Base-by-base conservation (phyloP, 495 filamentous ascomycete genomes). In the Cladorrhinum samala region DNA sequence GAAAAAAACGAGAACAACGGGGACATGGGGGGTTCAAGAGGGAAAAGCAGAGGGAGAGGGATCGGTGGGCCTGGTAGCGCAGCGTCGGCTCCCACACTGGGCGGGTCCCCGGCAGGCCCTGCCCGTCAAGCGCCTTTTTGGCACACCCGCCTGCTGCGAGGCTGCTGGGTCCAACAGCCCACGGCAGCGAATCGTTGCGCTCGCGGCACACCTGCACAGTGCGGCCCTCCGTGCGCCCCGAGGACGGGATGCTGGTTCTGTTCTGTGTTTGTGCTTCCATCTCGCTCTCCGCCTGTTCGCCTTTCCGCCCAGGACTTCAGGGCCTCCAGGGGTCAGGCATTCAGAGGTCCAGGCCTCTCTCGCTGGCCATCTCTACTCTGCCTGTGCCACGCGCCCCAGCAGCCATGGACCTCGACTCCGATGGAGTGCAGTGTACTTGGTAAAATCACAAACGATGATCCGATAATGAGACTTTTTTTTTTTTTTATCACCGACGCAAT, bases 1-100 rank as follows among this genome's bases (percentile, higher is more conserved):
- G 53, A 47, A 58, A 54, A 53, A 55, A 63, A 59, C 37, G 61
- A 59, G 60, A 58, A 52, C 57, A 53, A 56, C 58, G 62, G 61
- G 62, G 63, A 59, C 58, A 59, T 58, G 65, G 62, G 65, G 60
- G 54, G 53, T 66, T 56, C 58, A 63, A 62, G 64, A 52, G 59
- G 62, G 65, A 62, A 59, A 65, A 61, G 53, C 61, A 61, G 53
- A 56, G 3, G 19, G 54, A 50, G 38, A 46, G 50, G 60, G 60
- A 63, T 54, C 53, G 44, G 38, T 39, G 56, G 57, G 49, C 58
- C 51, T 57, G 56, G 53, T 57, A 48, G 38, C 47, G 48, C 55
- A 45, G 33, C 24, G 21, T 39, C 50, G 50, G 48, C 50, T 55
- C 56, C 45, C 51, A 21, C 56, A 55, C 57, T 56, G 53, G 57